Evolutionary conservation across 148 eudicot genomes (phyloP).

Genomic region (Cornus kousa): DNA sequence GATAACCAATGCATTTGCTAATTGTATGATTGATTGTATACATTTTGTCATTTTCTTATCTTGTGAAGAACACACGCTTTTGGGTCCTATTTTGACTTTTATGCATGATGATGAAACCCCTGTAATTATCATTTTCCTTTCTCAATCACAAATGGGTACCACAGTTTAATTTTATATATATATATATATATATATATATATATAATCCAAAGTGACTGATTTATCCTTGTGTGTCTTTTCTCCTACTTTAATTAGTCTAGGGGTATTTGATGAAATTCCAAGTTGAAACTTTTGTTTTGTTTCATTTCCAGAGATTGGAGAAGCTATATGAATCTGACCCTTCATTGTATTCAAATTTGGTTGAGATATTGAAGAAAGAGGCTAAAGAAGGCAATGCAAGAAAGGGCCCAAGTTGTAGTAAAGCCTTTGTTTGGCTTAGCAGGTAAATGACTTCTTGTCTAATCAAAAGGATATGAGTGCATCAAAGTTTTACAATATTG

Average conservation of each 20-base stretch:
- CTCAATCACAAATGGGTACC: not conserved
- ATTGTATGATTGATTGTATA: not conserved
- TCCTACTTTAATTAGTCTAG: too few species aligned
- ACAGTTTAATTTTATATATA: too few species aligned
- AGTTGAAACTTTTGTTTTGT: not conserved
- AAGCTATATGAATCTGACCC: conserved; percentile 60
- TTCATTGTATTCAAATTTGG: conserved; percentile 49
- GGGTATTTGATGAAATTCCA: not conserved
- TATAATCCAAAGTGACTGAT: not conserved
- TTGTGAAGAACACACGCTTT: conserved; percentile 34
- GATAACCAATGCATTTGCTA: not conserved
- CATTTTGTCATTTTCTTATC: conserved; percentile 19
- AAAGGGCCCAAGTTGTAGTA: conserved; percentile 56
- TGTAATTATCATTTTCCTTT: not conserved
- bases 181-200: not conserved
- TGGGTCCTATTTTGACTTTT: conserved; percentile 13
- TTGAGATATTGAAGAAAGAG: conserved; percentile 80
- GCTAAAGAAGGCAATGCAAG: conserved; percentile 62
- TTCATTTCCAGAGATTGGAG: conserved; percentile 59
- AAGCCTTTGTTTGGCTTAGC: conserved; percentile 86
- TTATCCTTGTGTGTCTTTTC: not conserved
- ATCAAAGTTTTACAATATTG: too few species aligned
- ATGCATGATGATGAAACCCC: conserved; percentile 7
- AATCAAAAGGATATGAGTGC: too few species aligned
- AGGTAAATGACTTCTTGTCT: conserved; percentile 35